Base-by-base conservation (phyloP, 2,329 filamentous ascomycete species). In the Aspergillus pseudotamarii region DNA sequence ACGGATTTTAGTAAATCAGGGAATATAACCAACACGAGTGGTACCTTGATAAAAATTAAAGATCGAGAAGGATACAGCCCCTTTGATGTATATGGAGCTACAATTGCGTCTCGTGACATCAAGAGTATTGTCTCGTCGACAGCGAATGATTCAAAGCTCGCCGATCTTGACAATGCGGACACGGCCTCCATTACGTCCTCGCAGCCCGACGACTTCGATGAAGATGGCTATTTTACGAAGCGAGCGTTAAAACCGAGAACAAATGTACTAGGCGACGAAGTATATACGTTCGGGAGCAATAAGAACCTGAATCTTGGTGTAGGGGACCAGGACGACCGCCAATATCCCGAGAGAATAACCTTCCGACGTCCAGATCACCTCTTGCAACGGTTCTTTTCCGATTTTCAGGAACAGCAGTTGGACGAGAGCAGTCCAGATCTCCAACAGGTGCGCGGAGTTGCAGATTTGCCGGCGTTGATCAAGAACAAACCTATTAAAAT, bases 211-310 rank as follows among this genome's bases (percentile, higher is more conserved):
- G 88, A 87, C 12, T 83, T 84, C 6, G 83, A 82, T 57, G 72
- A 78, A 50, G 73, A 75, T 51, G 84, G 81, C 50, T 69, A 75
- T 41, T 69, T 76, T 63, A 48, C 58, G 11, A 64, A 60, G 50
- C 59, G 65, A 48, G 70, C 50, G 67, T 61, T 79, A 41, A 74
- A 74, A 53, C 73, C 76, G 14, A 69, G 72, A 38, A 72, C 76
- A 30, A 76, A 75, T 69, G 69, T 89, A 30, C 76, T 82, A 26
- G 94, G 93, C 10, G 92, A 97, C 71, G 95, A 99, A 73, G 81
- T 97, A 0, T 98, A 93, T 72, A 90, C 93, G 1, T 97, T 98
- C 78, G 95, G 95, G 57, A 98, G 94, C 78, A 99, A 97, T 79
- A 96, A 95, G 73, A 99, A 99, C 70, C 80, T 96, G 11, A 95